Base-by-base conservation (phyloP, 192 early-diverging fungal species). In the Backusella parvicylindrica region DNA sequence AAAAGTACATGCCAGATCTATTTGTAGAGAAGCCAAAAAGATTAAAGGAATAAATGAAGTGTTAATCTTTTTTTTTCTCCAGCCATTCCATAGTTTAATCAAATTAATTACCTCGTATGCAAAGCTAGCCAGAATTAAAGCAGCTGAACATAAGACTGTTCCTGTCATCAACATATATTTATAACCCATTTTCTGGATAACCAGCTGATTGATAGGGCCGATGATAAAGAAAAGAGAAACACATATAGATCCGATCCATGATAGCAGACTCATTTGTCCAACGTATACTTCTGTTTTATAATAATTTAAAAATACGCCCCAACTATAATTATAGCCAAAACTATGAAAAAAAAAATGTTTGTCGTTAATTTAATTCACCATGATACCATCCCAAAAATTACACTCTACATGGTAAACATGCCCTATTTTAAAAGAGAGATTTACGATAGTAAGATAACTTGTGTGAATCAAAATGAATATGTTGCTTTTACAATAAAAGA, bases 1-100 rank as follows among this genome's bases (percentile, higher is more conserved):
- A 93, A 74, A 53, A 92, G 86, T n/a, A 95, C 78, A 35, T 95
- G 92, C 92, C 92, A 94, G 0, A 91, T 77, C 40, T 85, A 72
- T 21, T 40, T 75, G 6, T 50, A 8, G 6, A 21, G 2, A 50
- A 50, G n/a, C n/a, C n/a, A n/a, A n/a, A n/a, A n/a, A n/a, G n/a
- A n/a, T n/a, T n/a, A n/a, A n/a, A n/a, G n/a, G n/a, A n/a, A n/a
- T n/a, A n/a, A n/a, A n/a, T n/a, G n/a, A n/a, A n/a, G n/a, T n/a
- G n/a, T 21, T 2, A 50, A 4, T 50, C 6, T 50, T 21, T 7
- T 7, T 6, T 21, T 8, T 50, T 21, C 41, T 50, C 18, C 23
- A 60, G 1, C 53, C 43, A 7, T 47, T 47, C n/a, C 18, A 6
- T n/a, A 47, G 18, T 60, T 28, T 12, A 56, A 56, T 1, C 9